phyloP scores from a whole-genome alignment of 805 yeast species.

The Pichia membranifaciens region DNA sequence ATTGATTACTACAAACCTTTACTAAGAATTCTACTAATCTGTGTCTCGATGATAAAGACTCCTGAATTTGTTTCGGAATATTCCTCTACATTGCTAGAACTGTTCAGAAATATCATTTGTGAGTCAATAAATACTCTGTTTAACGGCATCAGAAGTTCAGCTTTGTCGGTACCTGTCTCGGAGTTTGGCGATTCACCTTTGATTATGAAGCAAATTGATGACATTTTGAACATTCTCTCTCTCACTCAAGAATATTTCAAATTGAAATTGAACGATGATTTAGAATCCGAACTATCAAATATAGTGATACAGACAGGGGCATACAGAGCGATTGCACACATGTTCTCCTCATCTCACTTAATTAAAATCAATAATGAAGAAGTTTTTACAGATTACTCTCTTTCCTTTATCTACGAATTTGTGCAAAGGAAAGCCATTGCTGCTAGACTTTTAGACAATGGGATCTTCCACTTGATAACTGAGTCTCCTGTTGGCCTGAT shows the following conservation, averaged over 20 bases:
- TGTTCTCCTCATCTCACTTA: slow-evolving; percentile 64
- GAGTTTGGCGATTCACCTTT: slow-evolving; percentile 31
- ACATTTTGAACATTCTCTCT: slow-evolving; percentile 55
- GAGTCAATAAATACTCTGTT: slow-evolving; percentile 59
- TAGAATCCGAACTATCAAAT: slow-evolving; percentile 46
- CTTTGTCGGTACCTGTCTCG: slow-evolving; percentile 36
- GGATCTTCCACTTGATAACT: slow-evolving; percentile 59
- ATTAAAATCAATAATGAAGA: slow-evolving; percentile 57
- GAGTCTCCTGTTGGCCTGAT: slow-evolving; percentile 68
- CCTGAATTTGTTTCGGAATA: slow-evolving; percentile 36
- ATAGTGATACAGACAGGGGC: slow-evolving; percentile 54
- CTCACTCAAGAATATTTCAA: slow-evolving; percentile 54
- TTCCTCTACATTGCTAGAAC: slow-evolving; percentile 46
- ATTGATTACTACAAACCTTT: slow-evolving; percentile 49
- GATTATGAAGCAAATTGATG: slow-evolving; percentile 53
- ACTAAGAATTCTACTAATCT: slow-evolving; percentile 50
- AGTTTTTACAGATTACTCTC: slow-evolving; percentile 63
- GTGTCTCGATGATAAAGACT: slow-evolving; percentile 37
- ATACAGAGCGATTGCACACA: slow-evolving; percentile 52
- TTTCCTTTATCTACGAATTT: slow-evolving; percentile 65
- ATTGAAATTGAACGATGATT: slow-evolving; percentile 41
- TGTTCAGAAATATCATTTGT: slow-evolving; percentile 59
- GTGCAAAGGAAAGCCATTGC: slow-evolving; percentile 58
- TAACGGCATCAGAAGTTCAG: slow-evolving; percentile 52
- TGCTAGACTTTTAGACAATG: slow-evolving; percentile 55